phyloP scores from a whole-genome alignment of 495 filamentous ascomycete species.

The Lasiosphaeria miniovina region DNA sequence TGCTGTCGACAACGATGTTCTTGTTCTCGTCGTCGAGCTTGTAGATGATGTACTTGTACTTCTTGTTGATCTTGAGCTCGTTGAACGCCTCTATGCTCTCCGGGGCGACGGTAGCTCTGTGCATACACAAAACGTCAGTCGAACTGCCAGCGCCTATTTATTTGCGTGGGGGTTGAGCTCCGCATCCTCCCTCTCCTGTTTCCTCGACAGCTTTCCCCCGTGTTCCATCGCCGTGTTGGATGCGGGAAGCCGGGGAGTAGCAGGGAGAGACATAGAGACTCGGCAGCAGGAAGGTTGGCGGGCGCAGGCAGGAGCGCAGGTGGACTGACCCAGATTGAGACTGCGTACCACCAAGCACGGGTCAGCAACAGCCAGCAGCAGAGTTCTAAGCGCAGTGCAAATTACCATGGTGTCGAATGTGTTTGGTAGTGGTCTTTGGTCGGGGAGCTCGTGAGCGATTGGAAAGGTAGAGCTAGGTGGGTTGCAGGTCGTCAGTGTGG shows the following conservation, averaged over 20 bases:
- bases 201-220: neutral
- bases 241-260: neutral
- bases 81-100: slow-evolving; percentile 85
- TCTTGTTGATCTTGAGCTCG: slow-evolving; percentile 84
- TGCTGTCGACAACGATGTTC: slow-evolving; percentile 77
- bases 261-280: neutral
- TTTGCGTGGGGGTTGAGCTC: neutral
- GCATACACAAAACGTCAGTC: slow-evolving; percentile 7
- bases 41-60: slow-evolving; percentile 94
- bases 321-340: slow-evolving; percentile 67
- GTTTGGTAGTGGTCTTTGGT: neutral
- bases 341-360: slow-evolving; percentile 28
- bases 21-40: slow-evolving; percentile 94
- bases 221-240: neutral
- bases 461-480: neutral
- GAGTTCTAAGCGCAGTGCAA: neutral
- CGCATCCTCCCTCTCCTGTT: too few species aligned
- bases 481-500: neutral
- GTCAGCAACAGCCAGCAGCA: neutral
- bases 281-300: slow-evolving; percentile 5
- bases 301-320: slow-evolving; percentile 17
- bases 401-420: slow-evolving; percentile 7
- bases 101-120: slow-evolving; percentile 71
- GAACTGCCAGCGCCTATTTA: neutral
- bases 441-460: neutral